A percentile compares a stretch with the other conserved stretches of the same genome.
These are phyloP conservation scores for Actinomortierella wolfii DNA, from an alignment of 371 early-diverging fungal genomes.

Conservation along the genomic window DNA sequence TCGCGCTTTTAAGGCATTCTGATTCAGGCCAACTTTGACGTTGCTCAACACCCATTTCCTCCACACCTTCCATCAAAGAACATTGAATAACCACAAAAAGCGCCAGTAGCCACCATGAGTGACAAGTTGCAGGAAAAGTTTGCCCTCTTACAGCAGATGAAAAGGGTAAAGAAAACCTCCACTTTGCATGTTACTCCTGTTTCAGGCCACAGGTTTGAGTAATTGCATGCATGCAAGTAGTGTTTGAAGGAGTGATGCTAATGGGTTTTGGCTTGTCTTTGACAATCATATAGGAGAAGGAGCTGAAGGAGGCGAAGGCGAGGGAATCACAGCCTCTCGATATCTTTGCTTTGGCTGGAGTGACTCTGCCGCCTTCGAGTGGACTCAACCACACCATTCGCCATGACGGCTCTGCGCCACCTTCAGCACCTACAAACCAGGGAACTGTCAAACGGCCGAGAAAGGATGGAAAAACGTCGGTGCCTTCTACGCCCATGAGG, in stretches of 20 bases:
- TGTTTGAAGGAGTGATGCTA: no score
- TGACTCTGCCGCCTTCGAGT: conserved; percentile 23
- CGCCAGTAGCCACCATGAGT: conserved; percentile 16
- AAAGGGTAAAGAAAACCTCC: conserved; percentile 15
- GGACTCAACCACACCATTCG: conserved; percentile 39
- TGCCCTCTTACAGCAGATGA: conserved; percentile 46
- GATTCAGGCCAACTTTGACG: background rate
- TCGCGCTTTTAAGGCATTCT: no score
- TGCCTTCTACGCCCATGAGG: no score
- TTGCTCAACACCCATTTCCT: background rate
- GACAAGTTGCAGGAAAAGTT: conserved; percentile 44
- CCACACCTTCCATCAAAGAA: conserved; percentile 1
- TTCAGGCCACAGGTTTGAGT: no score
- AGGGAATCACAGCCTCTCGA: conserved; percentile 41
- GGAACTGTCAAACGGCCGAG: conserved; percentile 37
- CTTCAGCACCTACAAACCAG: conserved; percentile 9
- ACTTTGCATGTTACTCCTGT: background rate
- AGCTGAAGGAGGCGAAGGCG: conserved; percentile 35
- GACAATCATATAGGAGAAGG: conserved; percentile 24
- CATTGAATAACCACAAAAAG: background rate
- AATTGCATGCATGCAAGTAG: no score
- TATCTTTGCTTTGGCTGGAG: conserved; percentile 43
- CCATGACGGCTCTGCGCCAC: conserved; percentile 19
- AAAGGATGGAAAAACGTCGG: conserved; percentile 6
- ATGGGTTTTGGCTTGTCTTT: no score